These are phyloP conservation scores for Cutaneotrichosporon cyanovorans DNA, from an alignment of 1,284 basidiomycete genomes.

Conservation along the genomic window DNA sequence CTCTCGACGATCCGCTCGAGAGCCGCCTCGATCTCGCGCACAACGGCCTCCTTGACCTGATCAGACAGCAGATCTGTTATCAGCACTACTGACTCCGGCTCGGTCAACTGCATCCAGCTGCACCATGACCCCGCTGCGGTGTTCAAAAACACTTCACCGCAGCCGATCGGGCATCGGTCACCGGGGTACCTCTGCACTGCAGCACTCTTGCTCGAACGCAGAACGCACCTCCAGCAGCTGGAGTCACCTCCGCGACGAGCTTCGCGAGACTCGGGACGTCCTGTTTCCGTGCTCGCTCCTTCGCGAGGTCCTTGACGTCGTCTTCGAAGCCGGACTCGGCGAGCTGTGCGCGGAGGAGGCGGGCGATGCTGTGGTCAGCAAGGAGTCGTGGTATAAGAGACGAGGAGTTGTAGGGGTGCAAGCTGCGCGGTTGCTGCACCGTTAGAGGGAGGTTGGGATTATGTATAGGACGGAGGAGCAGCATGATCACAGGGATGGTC, in stretches of 20 bases:
- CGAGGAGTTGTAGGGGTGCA: too few relatives aligned
- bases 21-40: conserved; percentile 36
- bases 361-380: conserved; percentile 29
- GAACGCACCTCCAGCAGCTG: conserved; percentile 3
- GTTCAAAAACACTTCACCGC: too few relatives aligned
- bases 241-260: conserved; percentile 28
- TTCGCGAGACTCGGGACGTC: conserved; percentile 29
- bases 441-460: not conserved
- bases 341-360: conserved; percentile 23
- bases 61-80: conserved; percentile 8
- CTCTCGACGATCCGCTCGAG: conserved; percentile 39
- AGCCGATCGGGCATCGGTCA: too few relatives aligned
- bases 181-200: too few relatives aligned
- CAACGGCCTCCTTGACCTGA: conserved; percentile 24
- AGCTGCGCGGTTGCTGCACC: too few relatives aligned
- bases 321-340: conserved; percentile 39
- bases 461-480: not conserved
- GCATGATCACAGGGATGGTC: too few relatives aligned
- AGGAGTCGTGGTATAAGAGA: not conserved
- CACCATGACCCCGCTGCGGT: too few relatives aligned
- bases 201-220: too few relatives aligned
- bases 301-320: conserved; percentile 41
- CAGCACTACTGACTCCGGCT: conserved; percentile 1
- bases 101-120: too few relatives aligned
- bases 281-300: conserved; percentile 35